These are phyloP conservation scores for Lipomyces yarrowii DNA, from an alignment of 1,139 yeast species.

Conservation along the genomic window DNA sequence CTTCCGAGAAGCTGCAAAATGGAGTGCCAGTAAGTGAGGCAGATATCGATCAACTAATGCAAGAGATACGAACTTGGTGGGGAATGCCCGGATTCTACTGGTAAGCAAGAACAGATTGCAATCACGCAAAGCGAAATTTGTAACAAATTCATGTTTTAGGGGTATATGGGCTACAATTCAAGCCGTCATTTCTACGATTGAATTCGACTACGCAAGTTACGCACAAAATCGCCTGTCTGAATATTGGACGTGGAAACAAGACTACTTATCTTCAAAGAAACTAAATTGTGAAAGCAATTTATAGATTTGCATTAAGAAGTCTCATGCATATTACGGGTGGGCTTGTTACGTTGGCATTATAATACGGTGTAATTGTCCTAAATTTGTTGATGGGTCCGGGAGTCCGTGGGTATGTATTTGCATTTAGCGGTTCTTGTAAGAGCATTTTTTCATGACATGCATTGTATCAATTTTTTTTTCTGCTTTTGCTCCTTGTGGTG, in stretches of 20 bases:
- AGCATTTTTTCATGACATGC: background rate
- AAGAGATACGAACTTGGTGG: constrained; percentile 63
- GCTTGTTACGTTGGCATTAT: background rate
- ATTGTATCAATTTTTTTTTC: background rate
- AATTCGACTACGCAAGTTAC: constrained; percentile 69
- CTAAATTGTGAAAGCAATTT: constrained; percentile 4
- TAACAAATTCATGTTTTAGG: constrained; percentile 21
- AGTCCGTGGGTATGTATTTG: background rate
- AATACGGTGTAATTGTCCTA: background rate
- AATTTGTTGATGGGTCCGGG: background rate
- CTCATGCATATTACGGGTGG: background rate
- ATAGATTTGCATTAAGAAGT: background rate
- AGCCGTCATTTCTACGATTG: constrained; percentile 67
- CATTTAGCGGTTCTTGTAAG: background rate
- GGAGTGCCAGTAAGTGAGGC: constrained; percentile 28
- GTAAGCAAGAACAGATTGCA: constrained; percentile 38
- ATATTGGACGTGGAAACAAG: constrained; percentile 67
- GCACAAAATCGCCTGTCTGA: constrained; percentile 63
- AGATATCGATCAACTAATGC: constrained; percentile 49
- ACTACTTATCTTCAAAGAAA: constrained; percentile 8
- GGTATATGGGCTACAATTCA: constrained; percentile 85
- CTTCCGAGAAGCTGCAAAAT: background rate
- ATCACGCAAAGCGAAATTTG: background rate
- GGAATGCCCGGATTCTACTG: constrained; percentile 85
- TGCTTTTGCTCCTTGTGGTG: background rate